Percentiles rank a stretch among this genome's conserved stretches.
Evolutionary conservation across 1,284 basidiomycete species (phyloP).

Genomic region (Fomes fomentarius): DNA sequence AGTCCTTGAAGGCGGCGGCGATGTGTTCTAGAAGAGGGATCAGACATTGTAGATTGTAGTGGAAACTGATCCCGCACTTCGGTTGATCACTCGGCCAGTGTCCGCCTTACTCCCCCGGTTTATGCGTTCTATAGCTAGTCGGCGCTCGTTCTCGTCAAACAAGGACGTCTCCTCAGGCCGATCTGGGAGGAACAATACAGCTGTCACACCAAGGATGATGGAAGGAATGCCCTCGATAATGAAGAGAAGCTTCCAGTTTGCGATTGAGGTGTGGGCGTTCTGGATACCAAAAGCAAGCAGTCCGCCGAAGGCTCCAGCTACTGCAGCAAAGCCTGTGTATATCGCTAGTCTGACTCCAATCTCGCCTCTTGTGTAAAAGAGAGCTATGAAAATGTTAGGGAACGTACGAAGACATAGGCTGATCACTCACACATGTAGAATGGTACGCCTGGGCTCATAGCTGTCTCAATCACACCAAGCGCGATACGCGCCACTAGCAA

Average conservation of each 20-base stretch:
- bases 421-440: conserved; percentile 67
- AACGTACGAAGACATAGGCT: too few relatives aligned
- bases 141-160: conserved; percentile 73
- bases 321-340: conserved; percentile 81
- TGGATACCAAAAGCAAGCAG: conserved; percentile 75
- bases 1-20: conserved; percentile 67
- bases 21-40: conserved; percentile 53
- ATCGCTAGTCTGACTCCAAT: conserved; percentile 73
- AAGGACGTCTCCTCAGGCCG: conserved; percentile 77
- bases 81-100: conserved; percentile 63
- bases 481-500: conserved; percentile 60
- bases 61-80: conserved; percentile 50
- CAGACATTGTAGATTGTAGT: too few relatives aligned
- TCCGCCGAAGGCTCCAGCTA: conserved; percentile 79
- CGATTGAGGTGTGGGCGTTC: conserved; percentile 51
- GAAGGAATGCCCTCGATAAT: conserved; percentile 78
- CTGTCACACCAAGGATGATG: conserved; percentile 68
- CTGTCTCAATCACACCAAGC: conserved; percentile 73
- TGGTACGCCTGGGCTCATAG: conserved; percentile 75
- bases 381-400: too few relatives aligned
- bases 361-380: conserved; percentile 77
- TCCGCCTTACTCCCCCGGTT: conserved; percentile 73
- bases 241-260: conserved; percentile 73
- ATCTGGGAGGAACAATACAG: conserved; percentile 71
- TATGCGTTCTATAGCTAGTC: conserved; percentile 73